phyloP scores from a whole-genome alignment of 306 rosid genomes.

The Ceratonia siliqua region DNA sequence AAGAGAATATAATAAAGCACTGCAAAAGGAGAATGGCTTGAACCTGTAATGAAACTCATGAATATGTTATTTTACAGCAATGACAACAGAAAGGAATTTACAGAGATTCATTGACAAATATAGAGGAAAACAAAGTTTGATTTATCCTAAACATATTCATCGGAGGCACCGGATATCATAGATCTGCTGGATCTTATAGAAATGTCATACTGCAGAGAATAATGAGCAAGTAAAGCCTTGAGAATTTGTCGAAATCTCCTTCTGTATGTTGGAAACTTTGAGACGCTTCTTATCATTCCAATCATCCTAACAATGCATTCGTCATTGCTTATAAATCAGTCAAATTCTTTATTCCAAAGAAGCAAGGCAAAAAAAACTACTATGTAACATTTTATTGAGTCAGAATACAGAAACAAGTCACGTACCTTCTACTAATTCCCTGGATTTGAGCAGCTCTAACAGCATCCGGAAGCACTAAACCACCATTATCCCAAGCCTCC shows the following conservation, averaged over 20 bases:
- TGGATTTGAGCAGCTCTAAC: constrained; percentile 82
- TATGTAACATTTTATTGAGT: not conserved
- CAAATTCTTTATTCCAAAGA: not conserved
- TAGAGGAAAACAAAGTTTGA: not conserved
- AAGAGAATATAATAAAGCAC: not conserved
- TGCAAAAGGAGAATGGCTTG: not conserved
- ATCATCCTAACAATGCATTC: constrained; percentile 60
- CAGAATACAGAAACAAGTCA: not conserved
- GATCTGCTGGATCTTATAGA: constrained; percentile 42
- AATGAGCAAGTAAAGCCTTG: constrained; percentile 53
- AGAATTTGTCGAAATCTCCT: constrained; percentile 67
- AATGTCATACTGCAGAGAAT: constrained; percentile 40
- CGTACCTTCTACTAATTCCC: constrained; percentile 78
- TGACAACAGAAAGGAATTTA: constrained; percentile 29
- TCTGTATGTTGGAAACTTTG: constrained; percentile 78
- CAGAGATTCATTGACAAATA: constrained; percentile 30
- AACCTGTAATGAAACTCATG: constrained; percentile 18
- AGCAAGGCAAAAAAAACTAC: not conserved
- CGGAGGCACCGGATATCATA: constrained; percentile 42
- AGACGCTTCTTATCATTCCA: constrained; percentile 66
- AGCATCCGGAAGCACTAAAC: constrained; percentile 49
- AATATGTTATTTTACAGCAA: constrained; percentile 19
- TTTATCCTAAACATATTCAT: constrained; percentile 52
- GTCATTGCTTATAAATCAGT: constrained; percentile 25
- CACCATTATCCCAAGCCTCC: constrained; percentile 64